Evolutionary conservation across 2,329 filamentous ascomycete species (phyloP), one percentile per base, ranked within the genome.

Genomic region (Penicillium decumbens): DNA sequence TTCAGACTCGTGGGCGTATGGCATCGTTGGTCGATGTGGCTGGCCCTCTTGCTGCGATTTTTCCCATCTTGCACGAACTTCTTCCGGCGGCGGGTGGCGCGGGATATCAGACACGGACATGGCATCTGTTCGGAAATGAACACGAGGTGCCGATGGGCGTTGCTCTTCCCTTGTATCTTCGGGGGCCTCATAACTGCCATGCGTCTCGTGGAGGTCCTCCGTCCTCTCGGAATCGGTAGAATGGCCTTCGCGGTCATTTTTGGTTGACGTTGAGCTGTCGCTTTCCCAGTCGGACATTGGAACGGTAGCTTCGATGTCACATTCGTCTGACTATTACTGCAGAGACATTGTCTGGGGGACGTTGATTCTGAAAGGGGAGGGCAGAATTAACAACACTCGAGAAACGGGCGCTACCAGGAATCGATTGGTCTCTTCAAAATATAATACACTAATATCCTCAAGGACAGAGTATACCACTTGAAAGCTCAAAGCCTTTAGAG

Each of bases 1-100:
- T 9, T 52, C 46, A 0, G 65, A 59, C 4, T 56, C 57, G 20
- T 65, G 62, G 1, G 45, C n/a, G 30, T 63, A 63, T 1, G 61
- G 61, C 30, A 49, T 51, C 1, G 50, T 40, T 0, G 60, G 51
- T 1, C 28, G 47, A 50, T 62, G 61, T 1, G 61, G 45, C 25
- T 44, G 28, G 1, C 41, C 50, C 13, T 57, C 27, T 5, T 39
- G 42, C 3, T 55, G 47, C 8, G 53, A 41, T 9, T 40, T 45
- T 1, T 57, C 52, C 43, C 51, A 53, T 42, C 59, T 56, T 2
- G 47, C n/a, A 1, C 44, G 40, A 2, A 29, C 30, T 13, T 55
- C 50, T 23, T 55, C 40, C 1, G 39, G 23, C 15, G 59, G 42
- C 5, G 33, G 13, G 30, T 43, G 23, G 15, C 44, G 57, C 8